Evolutionary conservation across 805 yeast genomes (phyloP), one percentile per base, ranked within the genome.

Genomic region (Tetrapisispora iriomotensis): DNA sequence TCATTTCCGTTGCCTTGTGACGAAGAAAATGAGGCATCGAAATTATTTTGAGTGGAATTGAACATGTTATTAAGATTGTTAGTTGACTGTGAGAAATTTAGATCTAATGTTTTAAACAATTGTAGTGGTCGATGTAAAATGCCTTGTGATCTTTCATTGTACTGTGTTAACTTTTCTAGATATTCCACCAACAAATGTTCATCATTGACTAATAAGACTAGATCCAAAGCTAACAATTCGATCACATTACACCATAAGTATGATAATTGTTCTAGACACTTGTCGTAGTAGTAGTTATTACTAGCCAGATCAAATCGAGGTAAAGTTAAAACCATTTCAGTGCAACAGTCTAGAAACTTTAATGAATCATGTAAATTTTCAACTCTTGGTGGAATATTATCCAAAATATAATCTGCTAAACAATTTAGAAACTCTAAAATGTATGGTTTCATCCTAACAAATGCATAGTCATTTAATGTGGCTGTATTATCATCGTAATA

Each of bases 221-320:
- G 21, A 38, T 54, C 58, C 19, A 47, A 45, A 8, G 55, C 44
- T n/a, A 53, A 40, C 29, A 54, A 52, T 35, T 54, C 51, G 28
- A 57, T 51, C 15, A 56, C 51, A 17, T 57, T 50, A 34, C 52
- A 50, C 62, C 62, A 60, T 17, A 58, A 48, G 34, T 45, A 52
- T 20, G 62, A 53, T 18, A 61, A 28, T 43, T 61, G 64, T 40
- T 61, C 64, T 37, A 58, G 42, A 39, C 64, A 56, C 44, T 56
- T 58, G 41, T 59, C 61, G 37, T 58, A 58, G 41, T 59, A 61
- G 42, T 61, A 61, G 39, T 61, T 61, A 42, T 61, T 60, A 41
- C 58, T 50, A 34, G 58, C 56, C 18, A 59, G 44, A 25, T 49
- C 47, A 39, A 61, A 59, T 21, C 58, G 47, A 19, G 65, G 65